These are phyloP conservation scores for Silene coronaria DNA, from an alignment of 179 eudicot genomes.

Conservation along the genomic window DNA sequence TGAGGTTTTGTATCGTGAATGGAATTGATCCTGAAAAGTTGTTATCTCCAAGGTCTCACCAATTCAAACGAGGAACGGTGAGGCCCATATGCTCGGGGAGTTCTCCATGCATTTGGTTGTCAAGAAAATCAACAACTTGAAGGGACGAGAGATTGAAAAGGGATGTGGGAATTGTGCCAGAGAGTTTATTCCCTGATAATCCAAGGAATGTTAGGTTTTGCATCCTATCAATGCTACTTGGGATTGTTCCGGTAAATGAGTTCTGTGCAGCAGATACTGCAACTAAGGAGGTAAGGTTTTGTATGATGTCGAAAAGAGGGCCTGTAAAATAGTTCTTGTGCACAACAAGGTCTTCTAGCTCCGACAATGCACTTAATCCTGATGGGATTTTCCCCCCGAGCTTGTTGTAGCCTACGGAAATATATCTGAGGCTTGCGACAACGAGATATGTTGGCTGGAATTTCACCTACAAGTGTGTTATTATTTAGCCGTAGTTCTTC, in stretches of 20 bases:
- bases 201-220: not conserved
- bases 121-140: not conserved
- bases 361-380: conserved; percentile 15
- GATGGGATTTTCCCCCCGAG: conserved; percentile 14
- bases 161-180: conserved; percentile 21
- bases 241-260: conserved; percentile 13
- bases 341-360: not conserved
- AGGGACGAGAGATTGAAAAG: conserved; percentile 22
- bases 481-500: not conserved
- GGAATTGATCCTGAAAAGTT: conserved; percentile 21
- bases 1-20: conserved; percentile 13
- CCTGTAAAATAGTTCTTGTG: conserved; percentile 7
- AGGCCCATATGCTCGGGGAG: conserved; percentile 23
- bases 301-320: conserved; percentile 1
- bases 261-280: not conserved
- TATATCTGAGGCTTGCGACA: not conserved
- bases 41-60: not conserved
- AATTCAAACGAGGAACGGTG: not conserved
- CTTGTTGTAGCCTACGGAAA: not conserved
- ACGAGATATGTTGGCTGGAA: conserved; percentile 20
- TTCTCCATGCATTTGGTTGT: conserved; percentile 17
- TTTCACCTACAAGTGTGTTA: conserved; percentile 17
- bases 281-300: conserved; percentile 16
- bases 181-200: conserved; percentile 10
- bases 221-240: conserved; percentile 10